Evolutionary conservation across 2,329 filamentous ascomycete species (phyloP), one percentile per base, ranked within the genome.

Genomic region (Tolypocladium guangdongense): DNA sequence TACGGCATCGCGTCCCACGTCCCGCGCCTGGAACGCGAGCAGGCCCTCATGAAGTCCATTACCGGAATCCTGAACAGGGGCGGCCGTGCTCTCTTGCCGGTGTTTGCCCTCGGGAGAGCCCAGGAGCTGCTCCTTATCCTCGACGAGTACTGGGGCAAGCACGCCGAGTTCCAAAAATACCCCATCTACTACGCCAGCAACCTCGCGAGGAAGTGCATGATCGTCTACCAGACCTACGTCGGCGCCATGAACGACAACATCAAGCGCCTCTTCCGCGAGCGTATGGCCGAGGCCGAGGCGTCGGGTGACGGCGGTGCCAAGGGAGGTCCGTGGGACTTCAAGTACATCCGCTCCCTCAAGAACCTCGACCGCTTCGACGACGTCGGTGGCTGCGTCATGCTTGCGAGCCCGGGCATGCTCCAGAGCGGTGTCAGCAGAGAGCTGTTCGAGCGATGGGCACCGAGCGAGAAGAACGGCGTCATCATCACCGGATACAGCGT

Each of bases 201-300:
- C 63, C 81, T 97, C 43, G 93, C 93, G 1, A 79, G 92, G 57
- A 93, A 96, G 70, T 99, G 93, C 73, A 99, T 99, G 93, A 82
- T 96, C 33, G 90, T 97, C 4, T 99, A 99, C 66, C 93, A 97
- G 68, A 99, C 93, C 1, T 99, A 97, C 64, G 90, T 97, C 49
- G 90, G 91, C 49, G 90, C 91, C 53, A 99, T 99, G 93, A 99
- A 99, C 67, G 92, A 97, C 65, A 97, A 96, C 63, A 97, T 99
- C 75, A 96, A 96, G 69, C 83, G 89, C 12, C 80, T 96, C n/a
- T 96, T 96, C 71, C 81, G 87, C 52, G 90, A 95, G 69, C 84
- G 90, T 49, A 95, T 96, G 83, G 90, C 89, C 4, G 90, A 95
- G 67, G 88, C 90, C 11, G 89, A 95, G 67, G 86, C 87, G 0